Conservation (phyloP, 495 filamentous ascomycete genomes). For the Platismatia glauca region DNA sequence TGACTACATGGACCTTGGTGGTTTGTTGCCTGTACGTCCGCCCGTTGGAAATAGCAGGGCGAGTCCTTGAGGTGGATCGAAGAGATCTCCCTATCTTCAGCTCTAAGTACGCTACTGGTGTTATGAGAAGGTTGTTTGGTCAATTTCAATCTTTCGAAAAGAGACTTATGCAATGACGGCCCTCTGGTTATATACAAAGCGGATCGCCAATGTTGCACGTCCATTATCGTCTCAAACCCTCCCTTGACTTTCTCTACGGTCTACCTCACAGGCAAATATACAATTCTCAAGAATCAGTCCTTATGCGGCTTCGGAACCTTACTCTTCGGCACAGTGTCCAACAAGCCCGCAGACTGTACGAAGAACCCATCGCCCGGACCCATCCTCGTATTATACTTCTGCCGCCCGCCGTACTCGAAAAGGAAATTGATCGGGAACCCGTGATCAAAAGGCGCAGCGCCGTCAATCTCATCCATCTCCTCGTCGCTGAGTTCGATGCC, state of each 20-base stretch:
- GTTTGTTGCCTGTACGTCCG: too few species aligned
- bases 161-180: not conserved
- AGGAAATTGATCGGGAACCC: slow-evolving; percentile 47
- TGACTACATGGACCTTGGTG: too few species aligned
- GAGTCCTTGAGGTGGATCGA: too few species aligned
- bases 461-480: slow-evolving; percentile 51
- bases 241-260: too few species aligned
- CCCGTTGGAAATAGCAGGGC: too few species aligned
- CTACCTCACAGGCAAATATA: too few species aligned
- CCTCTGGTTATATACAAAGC: not conserved
- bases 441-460: slow-evolving; percentile 37
- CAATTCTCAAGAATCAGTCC: too few species aligned
- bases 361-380: slow-evolving; percentile 30
- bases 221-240: too few species aligned
- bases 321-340: slow-evolving; percentile 34
- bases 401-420: slow-evolving; percentile 10
- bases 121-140: not conserved
- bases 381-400: slow-evolving; percentile 16
- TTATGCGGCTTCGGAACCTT: slow-evolving; percentile 13
- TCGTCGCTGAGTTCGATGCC: slow-evolving; percentile 43
- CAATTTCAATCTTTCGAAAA: not conserved
- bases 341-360: slow-evolving; percentile 32
- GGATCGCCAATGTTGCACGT: not conserved
- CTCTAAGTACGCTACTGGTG: too few species aligned
- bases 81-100: too few species aligned